These are phyloP conservation scores for Fomitopsis betulina DNA, from an alignment of 1,284 basidiomycete genomes.

Conservation along the genomic window DNA sequence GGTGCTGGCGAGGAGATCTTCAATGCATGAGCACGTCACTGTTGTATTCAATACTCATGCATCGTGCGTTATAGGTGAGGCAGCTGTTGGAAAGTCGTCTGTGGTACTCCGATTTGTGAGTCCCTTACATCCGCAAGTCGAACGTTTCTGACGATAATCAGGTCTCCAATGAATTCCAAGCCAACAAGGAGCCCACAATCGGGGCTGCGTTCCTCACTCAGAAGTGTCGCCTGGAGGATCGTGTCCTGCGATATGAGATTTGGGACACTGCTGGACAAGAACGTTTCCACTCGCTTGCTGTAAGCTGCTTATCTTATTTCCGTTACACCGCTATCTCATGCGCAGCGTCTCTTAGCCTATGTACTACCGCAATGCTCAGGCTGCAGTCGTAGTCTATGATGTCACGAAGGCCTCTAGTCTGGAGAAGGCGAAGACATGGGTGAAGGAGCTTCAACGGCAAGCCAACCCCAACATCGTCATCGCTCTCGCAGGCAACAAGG, in stretches of 20 bases:
- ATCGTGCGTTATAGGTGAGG: slow-evolving; percentile 68
- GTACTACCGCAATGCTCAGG: slow-evolving; percentile 99
- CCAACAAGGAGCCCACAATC: slow-evolving; percentile 98
- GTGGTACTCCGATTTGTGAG: slow-evolving; percentile 95
- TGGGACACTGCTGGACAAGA: slow-evolving; percentile 97
- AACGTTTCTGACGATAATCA: slow-evolving; percentile 23
- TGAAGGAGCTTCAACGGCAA: slow-evolving; percentile 98
- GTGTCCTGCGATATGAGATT: slow-evolving; percentile 92
- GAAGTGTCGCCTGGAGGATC: slow-evolving; percentile 88
- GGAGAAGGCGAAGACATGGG: slow-evolving; percentile 99
- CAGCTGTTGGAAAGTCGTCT: slow-evolving; percentile 99
- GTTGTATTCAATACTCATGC: slow-evolving; percentile 8
- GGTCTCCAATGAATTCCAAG: slow-evolving; percentile 93
- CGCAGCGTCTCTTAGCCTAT: slow-evolving; percentile 57
- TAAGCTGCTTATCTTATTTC: slow-evolving; percentile 31
- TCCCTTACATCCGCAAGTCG: slow-evolving; percentile 16
- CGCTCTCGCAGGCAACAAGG: slow-evolving; percentile 93
- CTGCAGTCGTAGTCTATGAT: slow-evolving; percentile 97
- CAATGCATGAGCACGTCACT: background rate
- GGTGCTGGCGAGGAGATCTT: background rate
- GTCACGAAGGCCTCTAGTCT: slow-evolving; percentile 92
- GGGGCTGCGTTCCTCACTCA: slow-evolving; percentile 93
- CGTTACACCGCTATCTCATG: background rate
- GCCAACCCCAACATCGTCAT: slow-evolving; percentile 99
- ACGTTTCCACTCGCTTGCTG: slow-evolving; percentile 89